Percentiles rank a stretch among this genome's conserved stretches.
phyloP scores from a whole-genome alignment of 2,329 filamentous ascomycete genomes.

The Keithomyces neogunnii region DNA sequence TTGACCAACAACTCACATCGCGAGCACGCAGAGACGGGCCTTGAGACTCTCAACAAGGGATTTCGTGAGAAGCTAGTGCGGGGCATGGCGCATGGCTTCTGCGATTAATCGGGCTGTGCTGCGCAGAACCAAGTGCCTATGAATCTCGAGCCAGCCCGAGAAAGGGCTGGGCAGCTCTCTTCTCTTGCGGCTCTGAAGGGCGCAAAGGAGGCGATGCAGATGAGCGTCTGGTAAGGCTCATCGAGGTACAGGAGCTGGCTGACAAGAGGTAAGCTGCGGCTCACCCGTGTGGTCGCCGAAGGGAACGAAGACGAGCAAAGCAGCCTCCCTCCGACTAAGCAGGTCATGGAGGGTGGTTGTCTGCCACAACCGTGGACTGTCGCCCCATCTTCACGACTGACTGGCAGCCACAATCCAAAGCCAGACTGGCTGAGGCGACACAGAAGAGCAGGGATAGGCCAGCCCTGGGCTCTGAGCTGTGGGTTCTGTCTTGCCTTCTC shows the following conservation, averaged over 20 bases:
- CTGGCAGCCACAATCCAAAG: too few species aligned
- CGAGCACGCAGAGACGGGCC: conserved; percentile 73
- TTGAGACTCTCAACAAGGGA: conserved; percentile 62
- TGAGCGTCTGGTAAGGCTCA: neutral
- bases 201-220: neutral
- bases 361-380: neutral
- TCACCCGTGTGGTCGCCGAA: neutral
- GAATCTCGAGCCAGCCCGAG: neutral
- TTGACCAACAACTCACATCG: conserved; percentile 46
- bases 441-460: too few species aligned
- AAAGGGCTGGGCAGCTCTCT: neutral
- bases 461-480: too few species aligned
- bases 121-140: neutral
- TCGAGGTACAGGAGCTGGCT: neutral
- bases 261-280: neutral
- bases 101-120: neutral
- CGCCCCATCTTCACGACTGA: too few species aligned
- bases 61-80: conserved; percentile 42
- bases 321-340: neutral
- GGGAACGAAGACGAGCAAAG: neutral
- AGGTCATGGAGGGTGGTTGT: neutral
- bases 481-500: too few species aligned
- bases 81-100: conserved; percentile 25
- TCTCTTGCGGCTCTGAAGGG: neutral
- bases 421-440: too few species aligned